Percentiles rank a stretch among this genome's conserved stretches.
Evolutionary conservation across 2,329 filamentous ascomycete species (phyloP).

Genomic region (Neoscytalidium dimidiatum): DNA sequence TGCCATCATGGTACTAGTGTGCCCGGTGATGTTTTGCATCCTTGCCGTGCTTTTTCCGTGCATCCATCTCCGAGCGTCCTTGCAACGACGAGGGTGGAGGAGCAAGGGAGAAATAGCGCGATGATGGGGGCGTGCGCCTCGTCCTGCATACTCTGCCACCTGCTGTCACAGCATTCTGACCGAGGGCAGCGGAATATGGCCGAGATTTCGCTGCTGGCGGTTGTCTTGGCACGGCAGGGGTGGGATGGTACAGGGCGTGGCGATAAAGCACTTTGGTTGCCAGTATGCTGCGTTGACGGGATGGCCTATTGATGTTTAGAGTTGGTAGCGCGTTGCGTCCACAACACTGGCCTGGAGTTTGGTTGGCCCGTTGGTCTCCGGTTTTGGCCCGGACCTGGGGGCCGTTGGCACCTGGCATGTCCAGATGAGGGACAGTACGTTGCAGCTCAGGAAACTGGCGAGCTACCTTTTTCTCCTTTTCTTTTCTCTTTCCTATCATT

Average conservation of each 20-base stretch:
- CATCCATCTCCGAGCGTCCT: background rate
- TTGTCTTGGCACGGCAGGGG: background rate
- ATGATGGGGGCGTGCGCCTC: background rate
- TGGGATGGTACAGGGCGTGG: background rate
- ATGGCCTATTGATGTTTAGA: background rate
- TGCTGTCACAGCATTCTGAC: background rate
- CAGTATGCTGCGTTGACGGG: background rate
- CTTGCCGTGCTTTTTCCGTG: background rate
- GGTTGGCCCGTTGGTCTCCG: background rate
- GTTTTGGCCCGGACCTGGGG: background rate
- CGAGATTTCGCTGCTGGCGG: background rate
- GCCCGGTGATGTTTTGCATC: background rate
- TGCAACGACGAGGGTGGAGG: background rate
- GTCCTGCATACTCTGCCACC: background rate
- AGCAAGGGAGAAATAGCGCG: background rate
- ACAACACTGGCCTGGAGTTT: background rate
- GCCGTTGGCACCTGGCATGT: background rate
- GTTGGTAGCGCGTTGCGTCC: background rate
- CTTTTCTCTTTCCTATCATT: background rate
- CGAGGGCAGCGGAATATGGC: background rate
- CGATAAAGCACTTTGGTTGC: background rate
- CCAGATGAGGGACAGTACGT: too few relatives aligned
- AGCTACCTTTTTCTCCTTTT: background rate
- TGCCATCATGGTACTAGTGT: background rate
- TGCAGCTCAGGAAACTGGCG: background rate